These are phyloP conservation scores for Silene latifolia DNA, from an alignment of 148 eudicot species.

Conservation along the genomic window DNA sequence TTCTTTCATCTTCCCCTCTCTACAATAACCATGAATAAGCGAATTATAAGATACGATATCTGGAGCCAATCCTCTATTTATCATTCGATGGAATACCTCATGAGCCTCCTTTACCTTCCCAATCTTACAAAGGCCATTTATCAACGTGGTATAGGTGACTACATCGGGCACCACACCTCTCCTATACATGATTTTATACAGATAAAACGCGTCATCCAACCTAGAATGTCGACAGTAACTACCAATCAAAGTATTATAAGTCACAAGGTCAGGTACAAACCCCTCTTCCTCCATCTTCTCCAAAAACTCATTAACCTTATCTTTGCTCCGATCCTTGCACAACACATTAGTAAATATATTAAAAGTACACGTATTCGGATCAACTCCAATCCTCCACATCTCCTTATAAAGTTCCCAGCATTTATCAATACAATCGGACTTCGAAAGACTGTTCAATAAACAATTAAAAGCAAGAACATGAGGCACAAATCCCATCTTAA, in stretches of 20 bases:
- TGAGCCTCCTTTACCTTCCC: conserved; percentile 70
- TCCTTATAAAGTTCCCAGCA: conserved; percentile 75
- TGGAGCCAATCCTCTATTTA: conserved; percentile 64
- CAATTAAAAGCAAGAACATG: conserved; percentile 58
- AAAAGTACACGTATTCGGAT: conserved; percentile 66
- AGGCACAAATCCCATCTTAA: conserved; percentile 57
- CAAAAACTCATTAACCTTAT: conserved; percentile 65
- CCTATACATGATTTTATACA: conserved; percentile 74
- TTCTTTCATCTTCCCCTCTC: conserved; percentile 74
- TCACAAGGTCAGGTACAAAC: conserved; percentile 84
- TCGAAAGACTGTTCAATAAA: conserved; percentile 64
- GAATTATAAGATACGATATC: conserved; percentile 69
- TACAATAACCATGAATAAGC: conserved; percentile 72
- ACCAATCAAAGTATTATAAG: conserved; percentile 71
- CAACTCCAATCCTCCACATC: conserved; percentile 55
- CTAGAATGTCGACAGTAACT: conserved; percentile 65
- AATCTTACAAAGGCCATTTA: conserved; percentile 77
- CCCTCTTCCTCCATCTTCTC: conserved; percentile 96
- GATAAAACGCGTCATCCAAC: conserved; percentile 71
- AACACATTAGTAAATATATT: conserved; percentile 69
- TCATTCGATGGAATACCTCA: conserved; percentile 55
- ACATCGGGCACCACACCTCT: conserved; percentile 76
- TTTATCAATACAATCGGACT: conserved; percentile 37
- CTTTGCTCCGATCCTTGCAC: conserved; percentile 53
- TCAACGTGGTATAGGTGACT: conserved; percentile 66